phyloP scores from a whole-genome alignment of 257 asterid species.

The Rubia yunnanensis region DNA sequence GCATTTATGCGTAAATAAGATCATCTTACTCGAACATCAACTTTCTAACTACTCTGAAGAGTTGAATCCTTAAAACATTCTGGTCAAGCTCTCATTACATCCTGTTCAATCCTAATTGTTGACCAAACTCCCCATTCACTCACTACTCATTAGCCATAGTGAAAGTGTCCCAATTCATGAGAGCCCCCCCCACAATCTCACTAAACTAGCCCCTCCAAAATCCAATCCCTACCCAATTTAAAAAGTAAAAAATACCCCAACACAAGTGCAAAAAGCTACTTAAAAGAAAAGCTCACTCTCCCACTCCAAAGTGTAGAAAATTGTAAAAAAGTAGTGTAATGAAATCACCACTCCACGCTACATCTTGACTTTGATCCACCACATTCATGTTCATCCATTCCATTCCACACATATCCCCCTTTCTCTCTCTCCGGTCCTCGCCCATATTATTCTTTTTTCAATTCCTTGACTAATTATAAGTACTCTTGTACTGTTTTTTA shows the following conservation, averaged over 20 bases:
- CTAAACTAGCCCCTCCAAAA: neutral
- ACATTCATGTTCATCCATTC: neutral
- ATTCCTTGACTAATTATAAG: neutral
- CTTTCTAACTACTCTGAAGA: too few relatives aligned
- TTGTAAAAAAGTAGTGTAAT: constrained; percentile 14
- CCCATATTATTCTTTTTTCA: neutral
- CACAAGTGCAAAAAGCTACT: neutral
- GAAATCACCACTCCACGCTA: constrained; percentile 34
- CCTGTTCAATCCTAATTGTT: neutral
- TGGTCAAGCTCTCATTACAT: too few relatives aligned
- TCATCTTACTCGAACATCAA: too few relatives aligned
- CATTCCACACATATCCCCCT: neutral
- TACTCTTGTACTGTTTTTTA: neutral
- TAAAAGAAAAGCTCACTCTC: neutral
- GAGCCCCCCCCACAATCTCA: neutral
- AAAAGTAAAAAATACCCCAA: neutral
- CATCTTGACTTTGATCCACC: constrained; percentile 31
- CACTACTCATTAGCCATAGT: neutral
- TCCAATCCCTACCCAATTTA: neutral
- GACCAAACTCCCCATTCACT: neutral
- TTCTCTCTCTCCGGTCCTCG: neutral
- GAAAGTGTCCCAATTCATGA: neutral
- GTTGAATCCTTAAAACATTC: too few relatives aligned
- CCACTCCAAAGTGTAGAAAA: constrained; percentile 1
- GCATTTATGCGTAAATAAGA: too few relatives aligned